Base-by-base conservation (phyloP, 495 filamentous ascomycete species). In the Cudoniella acicularis region DNA sequence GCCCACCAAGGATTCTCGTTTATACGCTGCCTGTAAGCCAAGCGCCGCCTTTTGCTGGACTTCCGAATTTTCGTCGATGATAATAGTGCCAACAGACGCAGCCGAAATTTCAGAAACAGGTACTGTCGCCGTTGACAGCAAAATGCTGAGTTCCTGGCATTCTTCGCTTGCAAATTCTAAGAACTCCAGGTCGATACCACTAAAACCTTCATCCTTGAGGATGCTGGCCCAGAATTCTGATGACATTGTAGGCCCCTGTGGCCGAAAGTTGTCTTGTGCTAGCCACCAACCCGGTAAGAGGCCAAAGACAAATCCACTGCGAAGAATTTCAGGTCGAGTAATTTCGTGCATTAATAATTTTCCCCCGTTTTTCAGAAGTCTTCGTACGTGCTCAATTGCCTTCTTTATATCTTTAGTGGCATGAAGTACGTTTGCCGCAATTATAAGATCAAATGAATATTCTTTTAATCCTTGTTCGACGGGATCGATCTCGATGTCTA, bases 251-350 rank as follows among this genome's bases (percentile, higher is more conserved):
- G 4, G 48, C 9, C 47, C 50, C 20, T 42, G 17, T 73, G 68
- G n/a, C n/a, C n/a, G n/a, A n/a, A n/a, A n/a, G n/a, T n/a, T n/a
- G n/a, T n/a, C n/a, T n/a, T n/a, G n/a, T n/a, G n/a, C n/a, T 27
- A 70, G 53, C 81, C 81, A 83, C 81, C 81, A 83, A 1, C 75
- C 77, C 1, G 77, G 72, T 1, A 79, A 61, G 0, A 72, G 52
- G 3, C 76, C 76, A 20, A 80, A 73, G 3, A 69, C 60, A 17
- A 79, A 64, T 10, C 73, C 70, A 40, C 67, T 68, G 47, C 67
- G 60, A 49, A 71, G 59, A n/a, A 61, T 65, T 47, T 53, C 59
- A 64, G 6, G 65, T 42, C 65, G 74, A 3, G 73, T 55, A 20
- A 26, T 2, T 21, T 65, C 63, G 20, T 50, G 17, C 1, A 65